Base-by-base conservation (phyloP, 2,329 filamentous ascomycete genomes). In the Periconia sp. region DNA sequence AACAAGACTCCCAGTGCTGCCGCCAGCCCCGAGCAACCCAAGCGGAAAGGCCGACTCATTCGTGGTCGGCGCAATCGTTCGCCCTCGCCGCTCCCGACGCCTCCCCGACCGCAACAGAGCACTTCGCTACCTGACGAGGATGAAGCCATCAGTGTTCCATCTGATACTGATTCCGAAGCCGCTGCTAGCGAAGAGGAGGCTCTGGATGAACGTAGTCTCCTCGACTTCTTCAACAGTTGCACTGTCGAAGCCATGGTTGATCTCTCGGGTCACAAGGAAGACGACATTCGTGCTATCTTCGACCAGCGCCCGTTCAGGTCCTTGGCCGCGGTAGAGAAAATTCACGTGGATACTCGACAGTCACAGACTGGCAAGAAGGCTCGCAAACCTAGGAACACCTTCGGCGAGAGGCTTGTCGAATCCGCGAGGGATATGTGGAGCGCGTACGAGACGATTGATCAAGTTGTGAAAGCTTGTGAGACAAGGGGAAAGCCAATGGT, bases 201-300 rank as follows among this genome's bases (percentile, higher is more conserved):
- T 18, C 56, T 65, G 21, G 65, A 82, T 28, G 77, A 83, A 21
- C 61, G 61, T 4, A 79, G 79, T 41, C 81, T 96, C 5, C 75
- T 97, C 19, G 79, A 84, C 6, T 95, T 91, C 60, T 85, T 99
- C 69, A 97, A 97, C 62, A 83, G 78, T 0, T 94, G 89, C 65
- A 83, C 84, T 4, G 74, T 83, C 8, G 81, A 86, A 24, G 89
- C 92, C 43, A 80, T 99, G 29, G 83, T 87, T 2, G 92, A 95
- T 55, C 85, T 96, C 48, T 89, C 89, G 0, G 85, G 85, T 22
- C 84, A 88, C 46, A 85, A 87, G 24, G 80, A 87, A 53, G 82
- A 85, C 5, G 78, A 85, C 33, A 85, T 92, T 1, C 78, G 85
- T 30, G 71, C 83, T 11, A 79, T 97, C 41, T 73, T 95, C 9